Conservation (phyloP, 148 eudicot species). For the Cornus florida region DNA sequence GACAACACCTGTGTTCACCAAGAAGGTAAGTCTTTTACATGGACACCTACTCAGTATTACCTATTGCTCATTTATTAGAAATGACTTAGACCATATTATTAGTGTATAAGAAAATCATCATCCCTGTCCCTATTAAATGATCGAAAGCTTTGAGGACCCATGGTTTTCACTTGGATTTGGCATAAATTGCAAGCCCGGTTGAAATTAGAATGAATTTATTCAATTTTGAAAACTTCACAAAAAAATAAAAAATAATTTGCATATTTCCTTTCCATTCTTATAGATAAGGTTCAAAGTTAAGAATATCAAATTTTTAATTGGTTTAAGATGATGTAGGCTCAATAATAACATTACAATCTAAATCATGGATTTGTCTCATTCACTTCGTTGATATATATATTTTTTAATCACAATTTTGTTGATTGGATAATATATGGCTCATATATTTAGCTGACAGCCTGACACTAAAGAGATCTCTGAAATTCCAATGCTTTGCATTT, state of each 20-base stretch:
- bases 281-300: background rate
- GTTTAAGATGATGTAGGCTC: background rate
- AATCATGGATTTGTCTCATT: background rate
- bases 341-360: too few relatives aligned
- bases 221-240: background rate
- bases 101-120: too few relatives aligned
- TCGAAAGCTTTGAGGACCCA: background rate
- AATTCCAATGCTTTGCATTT: too few relatives aligned
- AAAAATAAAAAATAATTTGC: too few relatives aligned
- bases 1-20: conserved; percentile 92
- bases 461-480: background rate
- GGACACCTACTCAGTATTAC: background rate
- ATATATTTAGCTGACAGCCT: too few relatives aligned
- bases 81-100: too few relatives aligned
- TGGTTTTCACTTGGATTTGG: too few relatives aligned
- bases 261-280: background rate
- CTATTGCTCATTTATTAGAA: too few relatives aligned
- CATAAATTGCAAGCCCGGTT: too few relatives aligned
- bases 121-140: background rate
- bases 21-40: conserved; percentile 37
- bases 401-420: too few relatives aligned
- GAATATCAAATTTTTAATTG: background rate
- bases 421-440: background rate
- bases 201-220: too few relatives aligned
- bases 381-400: background rate